A percentile compares a stretch with the other conserved stretches of the same genome.
Evolutionary conservation across 306 rosid species (phyloP).

Genomic region (Acacia confusa): DNA sequence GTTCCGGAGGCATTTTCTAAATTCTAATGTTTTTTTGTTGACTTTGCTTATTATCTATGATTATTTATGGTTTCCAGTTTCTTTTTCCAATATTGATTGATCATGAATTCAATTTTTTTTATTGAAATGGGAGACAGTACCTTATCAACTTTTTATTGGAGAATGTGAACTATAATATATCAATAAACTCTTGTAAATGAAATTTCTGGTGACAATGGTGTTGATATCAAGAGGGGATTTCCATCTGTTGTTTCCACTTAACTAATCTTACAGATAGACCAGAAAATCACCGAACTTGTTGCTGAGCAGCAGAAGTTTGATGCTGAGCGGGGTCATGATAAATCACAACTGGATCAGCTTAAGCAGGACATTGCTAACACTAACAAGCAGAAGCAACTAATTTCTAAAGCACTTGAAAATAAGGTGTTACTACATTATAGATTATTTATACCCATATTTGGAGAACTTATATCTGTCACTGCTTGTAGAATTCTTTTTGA

Average conservation of each 20-base stretch:
- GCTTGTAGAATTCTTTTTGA: slow-evolving; percentile 5
- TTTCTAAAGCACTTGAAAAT: slow-evolving; percentile 70
- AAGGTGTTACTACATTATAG: slow-evolving; percentile 54
- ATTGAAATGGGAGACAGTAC: background rate
- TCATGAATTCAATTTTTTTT: slow-evolving; percentile 23
- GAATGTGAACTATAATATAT: background rate
- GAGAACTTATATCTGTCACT: slow-evolving; percentile 13
- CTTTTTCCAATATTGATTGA: background rate
- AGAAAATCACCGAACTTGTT: slow-evolving; percentile 72
- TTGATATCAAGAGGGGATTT: slow-evolving; percentile 22
- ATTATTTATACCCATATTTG: background rate
- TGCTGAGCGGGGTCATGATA: slow-evolving; percentile 69
- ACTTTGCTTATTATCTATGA: background rate
- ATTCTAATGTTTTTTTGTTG: slow-evolving; percentile 17
- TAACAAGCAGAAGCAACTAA: slow-evolving; percentile 68
- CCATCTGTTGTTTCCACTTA: slow-evolving; percentile 59
- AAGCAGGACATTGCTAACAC: slow-evolving; percentile 91
- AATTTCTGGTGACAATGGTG: slow-evolving; percentile 9
- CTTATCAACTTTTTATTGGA: slow-evolving; percentile 20
- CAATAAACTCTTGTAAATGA: slow-evolving; percentile 12
- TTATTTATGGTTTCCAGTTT: background rate
- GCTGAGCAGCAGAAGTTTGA: slow-evolving; percentile 95
- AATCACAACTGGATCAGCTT: slow-evolving; percentile 77
- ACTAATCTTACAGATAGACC: slow-evolving; percentile 83
- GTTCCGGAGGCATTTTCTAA: slow-evolving; percentile 10